phyloP scores from a whole-genome alignment of 441 rosid genomes.

The Heliophila coronopifolia region DNA sequence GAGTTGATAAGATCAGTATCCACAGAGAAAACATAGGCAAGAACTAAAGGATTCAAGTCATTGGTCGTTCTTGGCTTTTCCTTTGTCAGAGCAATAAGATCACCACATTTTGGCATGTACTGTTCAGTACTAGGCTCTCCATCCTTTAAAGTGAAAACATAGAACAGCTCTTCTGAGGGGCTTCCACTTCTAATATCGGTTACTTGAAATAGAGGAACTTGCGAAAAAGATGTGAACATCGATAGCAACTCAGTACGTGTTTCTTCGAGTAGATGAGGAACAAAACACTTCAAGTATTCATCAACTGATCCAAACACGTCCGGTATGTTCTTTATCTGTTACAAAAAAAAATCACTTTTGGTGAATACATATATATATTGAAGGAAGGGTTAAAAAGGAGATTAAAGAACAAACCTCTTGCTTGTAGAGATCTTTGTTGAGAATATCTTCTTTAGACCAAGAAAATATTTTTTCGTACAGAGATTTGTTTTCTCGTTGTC shows the following conservation, averaged over 20 bases:
- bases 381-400: background rate
- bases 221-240: background rate
- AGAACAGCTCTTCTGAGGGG: background rate
- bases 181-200: background rate
- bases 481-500: slow-evolving; percentile 3
- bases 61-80: background rate
- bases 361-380: background rate
- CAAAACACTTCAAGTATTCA: slow-evolving; percentile 11
- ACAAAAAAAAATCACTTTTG: background rate
- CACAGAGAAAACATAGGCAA: background rate
- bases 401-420: background rate
- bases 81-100: slow-evolving; percentile 19
- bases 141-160: background rate
- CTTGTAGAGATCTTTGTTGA: slow-evolving; percentile 21
- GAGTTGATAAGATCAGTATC: background rate
- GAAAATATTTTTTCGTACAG: background rate
- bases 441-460: slow-evolving; percentile 19
- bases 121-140: background rate
- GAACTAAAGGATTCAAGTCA: slow-evolving; percentile 13
- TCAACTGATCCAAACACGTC: background rate
- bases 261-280: slow-evolving; percentile 25
- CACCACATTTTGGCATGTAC: slow-evolving; percentile 22
- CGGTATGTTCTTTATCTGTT: slow-evolving; percentile 19
- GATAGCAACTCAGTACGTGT: slow-evolving; percentile 10
- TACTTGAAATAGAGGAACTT: background rate